These are phyloP conservation scores for Geotrichum phurueaensis DNA, from an alignment of 1,139 yeast species.

Conservation along the genomic window DNA sequence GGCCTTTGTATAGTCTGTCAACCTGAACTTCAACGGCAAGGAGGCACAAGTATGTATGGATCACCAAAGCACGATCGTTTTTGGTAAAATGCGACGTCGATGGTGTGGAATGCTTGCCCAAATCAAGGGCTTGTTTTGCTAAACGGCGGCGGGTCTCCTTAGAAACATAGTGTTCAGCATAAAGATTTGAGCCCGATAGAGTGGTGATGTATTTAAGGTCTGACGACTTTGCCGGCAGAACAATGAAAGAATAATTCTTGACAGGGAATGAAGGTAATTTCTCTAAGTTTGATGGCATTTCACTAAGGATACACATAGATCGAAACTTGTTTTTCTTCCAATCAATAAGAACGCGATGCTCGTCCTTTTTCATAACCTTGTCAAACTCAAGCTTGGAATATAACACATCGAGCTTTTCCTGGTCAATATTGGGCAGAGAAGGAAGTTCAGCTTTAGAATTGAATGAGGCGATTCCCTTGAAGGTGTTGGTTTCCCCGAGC, in stretches of 20 bases:
- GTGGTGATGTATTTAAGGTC: constrained; percentile 43
- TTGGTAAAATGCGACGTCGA: constrained; percentile 29
- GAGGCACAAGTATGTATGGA: constrained; percentile 43
- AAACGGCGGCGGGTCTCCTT: constrained; percentile 36
- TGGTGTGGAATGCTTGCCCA: constrained; percentile 14
- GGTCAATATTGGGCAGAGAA: constrained; percentile 25
- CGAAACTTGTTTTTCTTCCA: constrained; percentile 62
- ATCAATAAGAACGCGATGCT: constrained; percentile 57
- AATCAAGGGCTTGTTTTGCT: constrained; percentile 33
- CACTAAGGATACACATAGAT: constrained; percentile 50
- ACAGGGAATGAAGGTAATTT: constrained; percentile 33
- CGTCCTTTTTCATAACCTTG: constrained; percentile 42
- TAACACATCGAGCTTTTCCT: constrained; percentile 46
- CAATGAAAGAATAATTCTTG: constrained; percentile 41
- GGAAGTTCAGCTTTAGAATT: constrained; percentile 17
- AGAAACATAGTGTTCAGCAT: constrained; percentile 47
- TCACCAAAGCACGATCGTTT: constrained; percentile 44
- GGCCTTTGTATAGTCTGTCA: constrained; percentile 50
- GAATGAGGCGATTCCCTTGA: not conserved
- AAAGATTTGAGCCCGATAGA: constrained; percentile 43
- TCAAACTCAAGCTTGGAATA: constrained; percentile 48
- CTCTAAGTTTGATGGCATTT: constrained; percentile 37
- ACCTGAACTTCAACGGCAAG: constrained; percentile 58
- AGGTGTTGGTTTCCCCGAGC: not conserved
- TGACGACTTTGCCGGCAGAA: constrained; percentile 42